A percentile compares a stretch with the other conserved stretches of the same genome.
These are phyloP conservation scores for Dryas octopetala DNA, from an alignment of 306 rosid genomes.

Conservation along the genomic window DNA sequence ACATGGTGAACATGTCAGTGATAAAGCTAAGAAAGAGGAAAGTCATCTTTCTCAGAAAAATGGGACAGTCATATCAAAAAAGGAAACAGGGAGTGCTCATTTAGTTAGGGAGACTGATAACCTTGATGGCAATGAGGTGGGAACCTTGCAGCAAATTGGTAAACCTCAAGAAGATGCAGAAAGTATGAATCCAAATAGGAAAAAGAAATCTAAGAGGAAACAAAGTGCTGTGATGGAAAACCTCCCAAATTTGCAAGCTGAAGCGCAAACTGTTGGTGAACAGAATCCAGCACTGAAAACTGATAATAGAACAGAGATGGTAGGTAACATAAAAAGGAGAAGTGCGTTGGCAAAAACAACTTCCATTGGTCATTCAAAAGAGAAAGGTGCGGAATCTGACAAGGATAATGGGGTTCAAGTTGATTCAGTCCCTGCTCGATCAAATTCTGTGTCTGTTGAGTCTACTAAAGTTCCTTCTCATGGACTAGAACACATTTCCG, in stretches of 20 bases:
- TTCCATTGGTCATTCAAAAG: slow-evolving; percentile 25
- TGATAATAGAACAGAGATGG: slow-evolving; percentile 23
- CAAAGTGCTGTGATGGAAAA: slow-evolving; percentile 33
- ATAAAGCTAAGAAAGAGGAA: slow-evolving; percentile 34
- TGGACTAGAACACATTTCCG: slow-evolving; percentile 7
- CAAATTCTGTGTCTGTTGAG: slow-evolving; percentile 17
- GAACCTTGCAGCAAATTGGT: slow-evolving; percentile 30
- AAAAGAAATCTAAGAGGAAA: slow-evolving; percentile 51
- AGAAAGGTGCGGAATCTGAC: slow-evolving; percentile 8
- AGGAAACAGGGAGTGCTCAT: slow-evolving; percentile 28
- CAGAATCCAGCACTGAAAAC: slow-evolving; percentile 23
- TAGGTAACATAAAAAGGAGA: slow-evolving; percentile 18
- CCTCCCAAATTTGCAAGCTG: slow-evolving; percentile 29
- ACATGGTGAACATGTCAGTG: slow-evolving; percentile 30
- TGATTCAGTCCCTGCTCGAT: slow-evolving; percentile 23
- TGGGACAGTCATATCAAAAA: slow-evolving; percentile 27
- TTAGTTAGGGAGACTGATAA: slow-evolving; percentile 27
- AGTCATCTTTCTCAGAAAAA: slow-evolving; percentile 37
- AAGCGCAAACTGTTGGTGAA: slow-evolving; percentile 32
- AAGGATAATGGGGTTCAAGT: slow-evolving; percentile 14
- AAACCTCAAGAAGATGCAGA: slow-evolving; percentile 37
- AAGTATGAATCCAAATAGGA: slow-evolving; percentile 31
- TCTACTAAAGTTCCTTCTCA: slow-evolving; percentile 16
- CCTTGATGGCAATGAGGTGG: slow-evolving; percentile 24
- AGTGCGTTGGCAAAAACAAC: slow-evolving; percentile 21